Evolutionary conservation across 2,329 filamentous ascomycete species (phyloP), one percentile per base, ranked within the genome.

Genomic region (Exophiala sp.): DNA sequence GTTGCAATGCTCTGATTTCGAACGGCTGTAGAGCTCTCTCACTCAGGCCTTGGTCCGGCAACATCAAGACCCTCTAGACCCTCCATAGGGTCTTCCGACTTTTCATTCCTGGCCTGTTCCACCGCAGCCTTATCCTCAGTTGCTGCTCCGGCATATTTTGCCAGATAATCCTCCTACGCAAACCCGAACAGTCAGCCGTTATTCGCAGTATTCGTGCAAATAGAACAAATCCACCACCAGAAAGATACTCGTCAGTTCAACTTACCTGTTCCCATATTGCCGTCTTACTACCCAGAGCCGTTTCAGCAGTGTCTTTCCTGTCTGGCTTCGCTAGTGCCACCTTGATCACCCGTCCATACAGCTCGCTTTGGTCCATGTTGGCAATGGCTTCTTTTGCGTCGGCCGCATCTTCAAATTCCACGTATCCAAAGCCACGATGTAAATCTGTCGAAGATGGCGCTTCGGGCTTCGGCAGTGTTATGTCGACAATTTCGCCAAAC

Each of bases 311-410:
- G 13, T 59, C 53, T 74, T 95, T 96, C 23, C 55, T 43, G 56
- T 93, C 88, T 24, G 88, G 82, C 69, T 95, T 98, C 37, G 94
- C 94, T 48, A 85, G 80, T 38, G 88, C 90, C 44, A 97, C 91
- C 67, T 90, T 95, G 66, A 98, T 85, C 11, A 93, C 84, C 52
- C 88, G 81, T 9, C 93, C 94, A 66, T 91, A 97, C 39, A 98
- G 79, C 71, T 97, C 91, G 53, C 90, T 86, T 67, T 95, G 89
- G 66, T 98, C 88, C 91, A 98, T 97, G 66, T 98, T 98, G 75
- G 97, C 89, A 67, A 98, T 95, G 43, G 93, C 93, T 70, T 97
- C 91, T 63, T 83, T 83, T 22, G 90, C 91, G 69, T 98, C 93
- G 50, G 84, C 80, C 10, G 82, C 77, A 50, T 88, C 79, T 62